These are phyloP conservation scores for Populus hybrid DNA, from an alignment of 441 rosid species.

Conservation along the genomic window DNA sequence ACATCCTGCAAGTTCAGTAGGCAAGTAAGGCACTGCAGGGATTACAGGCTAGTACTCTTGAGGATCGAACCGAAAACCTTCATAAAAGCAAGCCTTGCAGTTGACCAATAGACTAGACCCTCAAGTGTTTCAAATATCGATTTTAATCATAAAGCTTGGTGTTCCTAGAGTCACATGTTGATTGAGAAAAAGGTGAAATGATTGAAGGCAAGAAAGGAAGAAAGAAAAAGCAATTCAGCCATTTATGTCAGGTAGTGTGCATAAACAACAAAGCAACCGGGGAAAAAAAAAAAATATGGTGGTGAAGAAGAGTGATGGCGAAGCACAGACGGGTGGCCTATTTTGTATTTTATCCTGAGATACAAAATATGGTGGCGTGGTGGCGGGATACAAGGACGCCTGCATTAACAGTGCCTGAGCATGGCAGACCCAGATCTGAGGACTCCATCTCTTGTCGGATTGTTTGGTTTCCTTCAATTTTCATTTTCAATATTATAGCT, in stretches of 20 bases:
- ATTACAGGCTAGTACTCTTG: too few species aligned
- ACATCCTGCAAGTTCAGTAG: too few species aligned
- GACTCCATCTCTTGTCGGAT: slow-evolving; percentile 24
- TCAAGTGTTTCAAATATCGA: neutral
- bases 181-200: neutral
- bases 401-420: neutral
- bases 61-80: too few species aligned
- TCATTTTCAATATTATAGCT: neutral
- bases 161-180: neutral
- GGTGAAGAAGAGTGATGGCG: neutral
- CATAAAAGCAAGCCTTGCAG: too few species aligned
- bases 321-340: neutral
- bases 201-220: neutral
- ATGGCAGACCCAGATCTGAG: neutral
- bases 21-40: too few species aligned
- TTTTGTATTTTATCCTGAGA: neutral
- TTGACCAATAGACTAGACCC: too few species aligned
- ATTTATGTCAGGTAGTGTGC: neutral
- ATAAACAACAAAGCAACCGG: neutral
- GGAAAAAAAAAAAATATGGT: neutral
- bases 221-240: neutral
- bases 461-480: neutral
- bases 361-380: neutral
- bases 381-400: slow-evolving; percentile 4
- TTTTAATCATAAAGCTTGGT: neutral